phyloP scores from a whole-genome alignment of 1,284 basidiomycete species.

The Entoloma clypeatum region DNA sequence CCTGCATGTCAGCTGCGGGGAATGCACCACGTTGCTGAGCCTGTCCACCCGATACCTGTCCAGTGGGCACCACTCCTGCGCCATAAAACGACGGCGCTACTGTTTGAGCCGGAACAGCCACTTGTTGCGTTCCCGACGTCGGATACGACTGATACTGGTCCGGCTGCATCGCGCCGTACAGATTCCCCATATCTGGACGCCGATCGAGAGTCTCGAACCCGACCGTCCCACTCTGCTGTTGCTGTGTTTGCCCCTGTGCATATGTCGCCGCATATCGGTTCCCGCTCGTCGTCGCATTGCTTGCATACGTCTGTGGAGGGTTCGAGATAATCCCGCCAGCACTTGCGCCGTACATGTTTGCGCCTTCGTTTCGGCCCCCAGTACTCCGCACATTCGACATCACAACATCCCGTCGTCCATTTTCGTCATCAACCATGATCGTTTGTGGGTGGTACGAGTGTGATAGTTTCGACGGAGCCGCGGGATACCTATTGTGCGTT shows the following conservation, averaged over 20 bases:
- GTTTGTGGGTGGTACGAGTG: slow-evolving; percentile 64
- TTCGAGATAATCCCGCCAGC: slow-evolving; percentile 57
- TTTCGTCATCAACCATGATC: slow-evolving; percentile 59
- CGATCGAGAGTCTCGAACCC: slow-evolving; percentile 59
- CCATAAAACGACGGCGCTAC: slow-evolving; percentile 67
- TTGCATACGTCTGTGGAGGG: slow-evolving; percentile 66
- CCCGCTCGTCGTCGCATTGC: slow-evolving; percentile 46
- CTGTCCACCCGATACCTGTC: slow-evolving; percentile 33
- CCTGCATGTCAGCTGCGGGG: slow-evolving; percentile 37
- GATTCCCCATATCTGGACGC: slow-evolving; percentile 58
- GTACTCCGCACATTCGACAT: slow-evolving; percentile 61
- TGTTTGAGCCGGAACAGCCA: slow-evolving; percentile 46
- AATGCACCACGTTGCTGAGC: slow-evolving; percentile 59
- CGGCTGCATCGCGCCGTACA: slow-evolving; percentile 77
- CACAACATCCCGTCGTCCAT: slow-evolving; percentile 58
- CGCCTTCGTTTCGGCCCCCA: slow-evolving; percentile 37
- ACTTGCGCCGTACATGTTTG: slow-evolving; percentile 41
- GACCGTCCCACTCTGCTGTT: slow-evolving; percentile 19
- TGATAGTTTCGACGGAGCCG: slow-evolving; percentile 65
- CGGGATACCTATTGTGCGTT: slow-evolving; percentile 43
- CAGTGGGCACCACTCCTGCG: slow-evolving; percentile 51
- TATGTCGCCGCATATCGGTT: slow-evolving; percentile 59
- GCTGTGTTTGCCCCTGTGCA: slow-evolving; percentile 30
- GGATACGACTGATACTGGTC: slow-evolving; percentile 66
- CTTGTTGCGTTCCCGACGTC: slow-evolving; percentile 39